Base-by-base conservation (phyloP, 2,329 filamentous ascomycete species). In the Fusarium sp. region DNA sequence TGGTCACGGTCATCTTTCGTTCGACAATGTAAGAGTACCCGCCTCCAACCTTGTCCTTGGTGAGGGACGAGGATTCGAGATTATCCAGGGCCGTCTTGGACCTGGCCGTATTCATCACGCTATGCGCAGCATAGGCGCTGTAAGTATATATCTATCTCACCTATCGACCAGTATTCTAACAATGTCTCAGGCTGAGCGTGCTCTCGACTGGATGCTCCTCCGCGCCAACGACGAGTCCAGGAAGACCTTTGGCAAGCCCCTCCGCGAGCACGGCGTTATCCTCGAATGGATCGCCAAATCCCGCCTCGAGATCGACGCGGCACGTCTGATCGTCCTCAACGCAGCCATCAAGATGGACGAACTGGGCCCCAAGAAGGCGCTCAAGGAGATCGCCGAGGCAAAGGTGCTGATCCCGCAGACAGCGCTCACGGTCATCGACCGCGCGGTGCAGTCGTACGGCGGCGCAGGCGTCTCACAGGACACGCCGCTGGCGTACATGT, bases 71-170 rank as follows among this genome's bases (percentile, higher is more conserved):
- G 95, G 95, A 19, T 99, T 99, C 76, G 95, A 99, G 78, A 97
- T 99, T 74, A 97, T 99, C 74, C 95, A 99, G 77, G 95, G 95
- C 55, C 92, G 95, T 69, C 89, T 99, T 24, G 95, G 95, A 1
- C 95, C 95, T 2, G 95, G 95, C 31, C 91, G 95, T 56, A 98
- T 99, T 75, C 95, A 99, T 81, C 95, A 99, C 80, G 92, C 93
- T 58, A 99, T 99, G 95, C 89, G 95, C 65, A 89, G 88, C 59
- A 95, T 99, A 74, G 95, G 95, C 49, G 90, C 92, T 48, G 87
- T 87, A 79, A 76, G 83, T 80, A 25, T 13, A 8, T 13, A 15
- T 36, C 12, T 9, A 3, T 9, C 15, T 8, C 24, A 1, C 1
- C 8, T 7, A 3, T 9, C 13, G 7, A 15, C 7, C 9, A 2